Evolutionary conservation across 2,329 filamentous ascomycete genomes (phyloP), one percentile per base, ranked within the genome.

Genomic region (Metarhizium rileyi): DNA sequence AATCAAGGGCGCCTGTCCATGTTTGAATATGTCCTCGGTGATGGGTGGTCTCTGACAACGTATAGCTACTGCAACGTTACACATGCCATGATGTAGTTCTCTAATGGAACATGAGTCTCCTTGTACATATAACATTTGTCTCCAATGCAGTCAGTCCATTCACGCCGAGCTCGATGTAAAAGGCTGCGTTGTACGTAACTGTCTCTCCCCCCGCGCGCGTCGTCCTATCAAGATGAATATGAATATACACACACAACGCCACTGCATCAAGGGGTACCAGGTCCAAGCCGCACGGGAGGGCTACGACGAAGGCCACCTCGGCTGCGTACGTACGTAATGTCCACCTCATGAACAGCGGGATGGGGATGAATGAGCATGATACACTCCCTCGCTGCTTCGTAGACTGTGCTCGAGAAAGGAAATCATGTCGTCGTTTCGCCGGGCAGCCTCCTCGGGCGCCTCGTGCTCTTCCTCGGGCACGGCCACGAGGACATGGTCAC

Each of bases 401-500:
- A 57, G 57, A 22, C 50, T 53, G 25, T 55, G 55, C 12, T 57
- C 55, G 48, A 51, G 38, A 26, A 55, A 36, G 18, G 50, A 50
- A 30, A 48, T 46, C 12, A 53, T 48, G 6, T 53, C 53, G 22
- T 40, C 35, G 38, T 52, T 46, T 12, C 16, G 38, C 20, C 38
- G 33, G 4, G 40, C 25, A 12, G 30, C 42, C 12, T 18, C 33
- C 2, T 47, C 45, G 9, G 23, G 26, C 43, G 51, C 25, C 43
- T 60, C 61, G 16, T 60, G 59, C 3, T 68, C 67, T 55, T 68
- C 68, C 55, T 70, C 70, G 2, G 67, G 67, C 22, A 70, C 67
- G 4, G 65, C 59, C 5, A 66, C 63, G n/a, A 70, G 58, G 2
- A 62, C 61, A 38, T 64, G 60, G 46, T 70, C 69, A 41, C 63